Evolutionary conservation across 192 early-diverging fungal genomes (phyloP), one percentile per base, ranked within the genome.

Genomic region (Entrophospora sp.): DNA sequence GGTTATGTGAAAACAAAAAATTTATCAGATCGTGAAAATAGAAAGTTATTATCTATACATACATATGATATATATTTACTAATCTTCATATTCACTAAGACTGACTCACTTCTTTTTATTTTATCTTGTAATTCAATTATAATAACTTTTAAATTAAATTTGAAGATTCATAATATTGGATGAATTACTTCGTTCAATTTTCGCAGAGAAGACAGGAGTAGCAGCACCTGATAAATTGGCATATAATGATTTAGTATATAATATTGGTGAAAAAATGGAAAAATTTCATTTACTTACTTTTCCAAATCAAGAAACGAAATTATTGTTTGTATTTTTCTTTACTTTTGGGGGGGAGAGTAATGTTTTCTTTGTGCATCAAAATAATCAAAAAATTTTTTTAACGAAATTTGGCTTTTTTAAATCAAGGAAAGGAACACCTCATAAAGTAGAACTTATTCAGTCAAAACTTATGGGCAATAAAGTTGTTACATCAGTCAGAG

Each of bases 401-500:
- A 32, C 4, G 16, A 8, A 9, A 35, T 28, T 34, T 18, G 8
- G 3, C 2, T 35, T 20, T 37, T 5, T 22, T 20, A 56, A 27
- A 4, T 35, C 18, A 36, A 36, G 55, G 28, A 81, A 81, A 55
- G 86, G 84, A 13, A 51, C 44, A 1, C 48, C 77, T 0, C 75
- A 78, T 45, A 71, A 79, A 4, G 77, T 86, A 24, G 60, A 75
- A 24, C 77, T 91, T 12, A 69, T 67, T 0, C 74, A 86, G 31
- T 85, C 87, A 69, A 73, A 72, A 20, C 69, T 87, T 13, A 79
- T 79, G 37, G 86, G 85, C 28, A 75, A 83, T 35, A 89, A 89
- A 65, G 74, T 76, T 9, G 77, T 87, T 9, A 91, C 88, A n/a
- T 75, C 74, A 36, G 69, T 91, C 4, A 71, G 70, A 3, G 86